Evolutionary conservation across 2,329 filamentous ascomycete species (phyloP).

Genomic region (Neophaeococcomyces aloes): DNA sequence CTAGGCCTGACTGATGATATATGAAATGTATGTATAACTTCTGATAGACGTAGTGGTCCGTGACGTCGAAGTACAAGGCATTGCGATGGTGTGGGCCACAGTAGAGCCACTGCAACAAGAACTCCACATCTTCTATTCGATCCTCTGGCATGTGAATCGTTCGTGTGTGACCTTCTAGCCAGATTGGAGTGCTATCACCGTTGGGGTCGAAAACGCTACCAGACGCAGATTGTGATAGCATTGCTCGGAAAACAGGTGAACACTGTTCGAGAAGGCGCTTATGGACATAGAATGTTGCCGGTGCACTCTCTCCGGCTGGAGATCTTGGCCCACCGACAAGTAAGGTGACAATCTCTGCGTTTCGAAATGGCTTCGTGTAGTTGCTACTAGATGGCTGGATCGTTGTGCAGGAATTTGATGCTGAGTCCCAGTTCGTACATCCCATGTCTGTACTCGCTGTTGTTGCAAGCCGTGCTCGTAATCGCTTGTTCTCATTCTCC

Average conservation of each 20-base stretch:
- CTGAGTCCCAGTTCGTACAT: too few relatives aligned
- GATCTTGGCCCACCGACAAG: slow-evolving; percentile 1
- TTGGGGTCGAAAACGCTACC: neutral
- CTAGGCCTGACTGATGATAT: neutral
- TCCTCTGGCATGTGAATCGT: neutral
- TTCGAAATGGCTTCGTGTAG: neutral
- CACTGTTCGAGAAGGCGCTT: neutral
- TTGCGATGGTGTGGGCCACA: neutral
- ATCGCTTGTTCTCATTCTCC: too few relatives aligned
- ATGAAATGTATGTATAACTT: neutral
- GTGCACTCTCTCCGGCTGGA: neutral
- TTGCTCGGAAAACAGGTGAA: slow-evolving; percentile 1
- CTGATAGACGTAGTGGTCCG: neutral
- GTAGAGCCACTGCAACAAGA: slow-evolving; percentile 3
- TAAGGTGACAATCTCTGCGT: neutral
- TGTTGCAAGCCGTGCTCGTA: too few relatives aligned
- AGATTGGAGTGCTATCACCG: neutral
- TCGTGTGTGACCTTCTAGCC: neutral
- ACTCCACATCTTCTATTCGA: neutral
- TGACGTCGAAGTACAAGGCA: neutral
- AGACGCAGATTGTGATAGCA: neutral
- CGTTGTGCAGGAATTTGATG: neutral
- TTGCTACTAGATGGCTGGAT: too few relatives aligned
- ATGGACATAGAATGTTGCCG: slow-evolving; percentile 1
- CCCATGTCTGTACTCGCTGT: too few relatives aligned